phyloP scores from a whole-genome alignment of 495 filamentous ascomycete species.

The Penicillium ucsense region DNA sequence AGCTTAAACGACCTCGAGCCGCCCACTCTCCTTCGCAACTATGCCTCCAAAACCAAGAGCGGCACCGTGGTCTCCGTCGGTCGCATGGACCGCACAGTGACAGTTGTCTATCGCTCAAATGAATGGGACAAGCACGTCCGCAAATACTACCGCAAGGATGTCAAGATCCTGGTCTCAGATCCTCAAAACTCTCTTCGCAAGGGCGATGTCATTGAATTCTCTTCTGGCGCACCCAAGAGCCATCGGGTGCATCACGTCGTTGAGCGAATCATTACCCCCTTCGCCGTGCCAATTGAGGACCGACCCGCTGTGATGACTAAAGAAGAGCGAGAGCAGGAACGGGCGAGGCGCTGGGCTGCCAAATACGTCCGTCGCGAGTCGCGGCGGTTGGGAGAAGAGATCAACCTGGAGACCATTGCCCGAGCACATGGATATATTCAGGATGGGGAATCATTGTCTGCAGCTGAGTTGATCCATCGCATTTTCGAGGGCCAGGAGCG shows the following conservation, averaged over 20 bases:
- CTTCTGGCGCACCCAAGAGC: conserved; percentile 52
- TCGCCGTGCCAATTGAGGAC: conserved; percentile 49
- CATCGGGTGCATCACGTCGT: conserved; percentile 67
- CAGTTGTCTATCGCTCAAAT: conserved; percentile 27
- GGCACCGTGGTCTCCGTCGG: conserved; percentile 39
- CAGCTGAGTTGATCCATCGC: conserved; percentile 14
- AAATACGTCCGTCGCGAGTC: conserved; percentile 41
- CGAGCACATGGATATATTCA: neutral
- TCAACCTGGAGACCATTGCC: conserved; percentile 8
- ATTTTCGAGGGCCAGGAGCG: conserved; percentile 14
- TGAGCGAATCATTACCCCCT: conserved; percentile 65
- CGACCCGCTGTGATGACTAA: conserved; percentile 54
- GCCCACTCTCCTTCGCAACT: conserved; percentile 27
- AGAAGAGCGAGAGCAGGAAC: conserved; percentile 48
- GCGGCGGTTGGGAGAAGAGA: conserved; percentile 18
- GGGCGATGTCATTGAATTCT: conserved; percentile 75
- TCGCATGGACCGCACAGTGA: conserved; percentile 36
- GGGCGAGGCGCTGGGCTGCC: conserved; percentile 34
- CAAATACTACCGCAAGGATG: conserved; percentile 33
- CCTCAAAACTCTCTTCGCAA: conserved; percentile 60
- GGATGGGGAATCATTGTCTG: conserved; percentile 5
- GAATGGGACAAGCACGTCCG: conserved; percentile 29
- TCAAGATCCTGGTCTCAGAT: conserved; percentile 58
- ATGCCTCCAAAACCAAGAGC: conserved; percentile 29
- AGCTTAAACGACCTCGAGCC: conserved; percentile 6